Evolutionary conservation across 352 stramenopile genomes (phyloP).

Genomic region (Pythium phragmitis): DNA sequence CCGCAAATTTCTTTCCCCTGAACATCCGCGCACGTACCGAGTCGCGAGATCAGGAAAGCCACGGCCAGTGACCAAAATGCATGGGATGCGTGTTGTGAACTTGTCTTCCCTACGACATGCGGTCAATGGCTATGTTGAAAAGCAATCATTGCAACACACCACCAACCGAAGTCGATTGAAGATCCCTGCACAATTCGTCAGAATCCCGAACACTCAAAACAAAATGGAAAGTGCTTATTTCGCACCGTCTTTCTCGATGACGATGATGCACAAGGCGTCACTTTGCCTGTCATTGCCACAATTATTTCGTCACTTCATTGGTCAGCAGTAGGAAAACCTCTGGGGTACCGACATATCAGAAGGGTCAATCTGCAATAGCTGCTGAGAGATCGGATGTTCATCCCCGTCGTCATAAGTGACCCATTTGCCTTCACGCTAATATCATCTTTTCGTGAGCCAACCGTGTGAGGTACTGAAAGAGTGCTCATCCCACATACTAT

Average conservation of each 20-base stretch:
- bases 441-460: neutral
- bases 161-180: slow-evolving; percentile 88
- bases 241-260: slow-evolving; percentile 95
- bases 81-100: slow-evolving; percentile 87
- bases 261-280: slow-evolving; percentile 87
- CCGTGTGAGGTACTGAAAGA: neutral
- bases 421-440: slow-evolving; percentile 58
- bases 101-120: slow-evolving; percentile 55
- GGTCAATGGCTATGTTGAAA: neutral
- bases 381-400: slow-evolving; percentile 75
- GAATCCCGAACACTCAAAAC: neutral
- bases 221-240: neutral
- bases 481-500: slow-evolving; percentile 28
- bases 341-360: slow-evolving; percentile 44
- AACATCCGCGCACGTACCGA: slow-evolving; percentile 34
- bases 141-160: neutral
- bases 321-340: neutral
- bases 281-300: slow-evolving; percentile 37
- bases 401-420: slow-evolving; percentile 48
- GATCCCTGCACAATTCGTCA: slow-evolving; percentile 65
- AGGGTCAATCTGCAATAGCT: slow-evolving; percentile 56
- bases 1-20: neutral
- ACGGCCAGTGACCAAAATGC: slow-evolving; percentile 92
- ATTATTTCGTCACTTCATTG: neutral
- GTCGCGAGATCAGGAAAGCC: slow-evolving; percentile 95